Evolutionary conservation across 805 yeast species (phyloP).

Genomic region (Nakazawaea siamensis): DNA sequence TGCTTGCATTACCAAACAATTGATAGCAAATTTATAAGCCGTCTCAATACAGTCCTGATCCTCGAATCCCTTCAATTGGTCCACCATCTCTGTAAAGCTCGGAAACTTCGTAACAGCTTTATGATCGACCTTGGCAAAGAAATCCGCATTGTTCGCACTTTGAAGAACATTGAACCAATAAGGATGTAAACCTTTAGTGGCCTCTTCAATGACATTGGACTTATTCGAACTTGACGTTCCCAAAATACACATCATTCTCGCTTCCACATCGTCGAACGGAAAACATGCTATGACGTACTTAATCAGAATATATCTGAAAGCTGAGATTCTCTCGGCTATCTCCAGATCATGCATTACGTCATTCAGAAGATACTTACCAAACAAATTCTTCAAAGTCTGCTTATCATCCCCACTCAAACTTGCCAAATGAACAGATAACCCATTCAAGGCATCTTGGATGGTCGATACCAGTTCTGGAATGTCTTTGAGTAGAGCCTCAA

Average conservation of each 20-base stretch:
- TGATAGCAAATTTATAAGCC: conserved; percentile 46
- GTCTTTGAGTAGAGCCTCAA: conserved; percentile 64
- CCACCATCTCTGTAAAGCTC: conserved; percentile 28
- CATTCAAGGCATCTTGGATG: conserved; percentile 63
- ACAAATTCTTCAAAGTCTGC: conserved; percentile 29
- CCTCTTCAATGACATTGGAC: conserved; percentile 74
- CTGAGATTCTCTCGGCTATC: conserved; percentile 27
- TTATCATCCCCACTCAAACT: conserved; percentile 30
- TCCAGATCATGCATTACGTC: conserved; percentile 19
- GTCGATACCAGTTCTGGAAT: conserved; percentile 51
- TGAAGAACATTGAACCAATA: conserved; percentile 58
- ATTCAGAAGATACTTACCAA: conserved; percentile 27
- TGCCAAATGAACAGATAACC: conserved; percentile 42
- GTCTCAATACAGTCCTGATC: conserved; percentile 23
- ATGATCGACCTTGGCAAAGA: conserved; percentile 18
- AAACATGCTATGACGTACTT: conserved; percentile 58
- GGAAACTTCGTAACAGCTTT: too few species aligned
- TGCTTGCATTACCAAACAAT: conserved; percentile 60
- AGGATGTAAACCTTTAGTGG: conserved; percentile 74
- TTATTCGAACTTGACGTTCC: conserved; percentile 53
- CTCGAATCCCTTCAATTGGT: conserved; percentile 14
- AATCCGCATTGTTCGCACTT: conserved; percentile 32
- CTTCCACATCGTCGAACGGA: conserved; percentile 59
- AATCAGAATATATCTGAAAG: conserved; percentile 55
- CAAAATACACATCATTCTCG: conserved; percentile 57